A percentile compares a stretch with the other conserved stretches of the same genome.
Evolutionary conservation across 192 early-diverging fungal species (phyloP).

Genomic region (Powellomyces hirtus): DNA sequence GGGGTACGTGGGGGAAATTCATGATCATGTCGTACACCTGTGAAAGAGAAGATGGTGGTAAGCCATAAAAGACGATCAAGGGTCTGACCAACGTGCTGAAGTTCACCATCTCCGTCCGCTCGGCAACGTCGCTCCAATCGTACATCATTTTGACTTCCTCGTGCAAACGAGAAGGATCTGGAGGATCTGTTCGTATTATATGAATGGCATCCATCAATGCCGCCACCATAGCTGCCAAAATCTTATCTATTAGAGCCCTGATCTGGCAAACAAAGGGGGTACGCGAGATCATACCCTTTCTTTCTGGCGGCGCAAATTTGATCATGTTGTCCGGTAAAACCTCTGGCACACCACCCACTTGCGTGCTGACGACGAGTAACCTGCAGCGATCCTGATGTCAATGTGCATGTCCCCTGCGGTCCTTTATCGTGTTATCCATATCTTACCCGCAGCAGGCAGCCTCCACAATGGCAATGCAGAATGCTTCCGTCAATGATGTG

Average conservation of each 20-base stretch:
- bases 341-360: constrained; percentile 95
- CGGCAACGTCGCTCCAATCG: constrained; percentile 93
- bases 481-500: constrained; percentile 96
- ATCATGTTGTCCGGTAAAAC: constrained; percentile 93
- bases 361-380: constrained; percentile 90
- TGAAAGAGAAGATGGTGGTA: background rate
- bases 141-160: constrained; percentile 89
- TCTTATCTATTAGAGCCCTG: background rate
- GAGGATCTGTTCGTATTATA: constrained; percentile 46
- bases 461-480: constrained; percentile 98
- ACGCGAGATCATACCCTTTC: background rate
- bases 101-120: constrained; percentile 76
- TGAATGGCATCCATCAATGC: constrained; percentile 55
- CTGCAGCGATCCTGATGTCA: constrained; percentile 27
- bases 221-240: background rate
- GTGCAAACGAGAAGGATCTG: constrained; percentile 64
- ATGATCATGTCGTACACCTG: constrained; percentile 76
- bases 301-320: constrained; percentile 79
- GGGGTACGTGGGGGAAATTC: constrained; percentile 60
- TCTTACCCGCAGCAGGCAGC: constrained; percentile 87
- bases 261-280: background rate
- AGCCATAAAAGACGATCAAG: background rate
- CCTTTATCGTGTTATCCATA: background rate
- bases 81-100: background rate
- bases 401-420: background rate